A percentile compares a stretch with the other conserved stretches of the same genome.
Evolutionary conservation across 2,329 filamentous ascomycete species (phyloP).

Genomic region (Aspergillus amoenus): DNA sequence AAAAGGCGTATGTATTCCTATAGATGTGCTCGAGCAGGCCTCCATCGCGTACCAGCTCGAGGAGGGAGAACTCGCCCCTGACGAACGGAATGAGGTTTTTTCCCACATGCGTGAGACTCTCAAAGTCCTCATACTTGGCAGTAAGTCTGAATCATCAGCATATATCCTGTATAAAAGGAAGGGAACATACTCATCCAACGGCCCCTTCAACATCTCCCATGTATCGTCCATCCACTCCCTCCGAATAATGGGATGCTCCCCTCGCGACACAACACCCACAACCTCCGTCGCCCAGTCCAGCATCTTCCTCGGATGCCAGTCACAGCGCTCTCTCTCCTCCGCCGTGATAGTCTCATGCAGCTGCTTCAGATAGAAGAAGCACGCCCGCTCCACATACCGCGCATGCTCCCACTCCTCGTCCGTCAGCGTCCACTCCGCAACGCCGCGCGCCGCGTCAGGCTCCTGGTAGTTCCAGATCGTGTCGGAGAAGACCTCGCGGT

Average conservation of each 20-base stretch:
- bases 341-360: not conserved
- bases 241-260: not conserved
- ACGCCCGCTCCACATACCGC: not conserved
- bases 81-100: not conserved
- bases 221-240: not conserved
- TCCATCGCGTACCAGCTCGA: not conserved
- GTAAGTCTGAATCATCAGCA: not conserved
- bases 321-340: not conserved
- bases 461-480: not conserved
- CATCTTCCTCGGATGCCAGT: not conserved
- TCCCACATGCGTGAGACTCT: not conserved
- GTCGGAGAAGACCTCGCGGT: not conserved
- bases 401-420: not conserved
- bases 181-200: not conserved
- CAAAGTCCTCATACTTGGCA: not conserved
- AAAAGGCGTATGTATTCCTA: slow-evolving; percentile 22
- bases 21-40: not conserved
- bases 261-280: not conserved
- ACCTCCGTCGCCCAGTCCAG: not conserved
- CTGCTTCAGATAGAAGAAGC: not conserved
- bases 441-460: not conserved
- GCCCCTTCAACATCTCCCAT: not conserved
- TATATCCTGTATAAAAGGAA: not conserved
- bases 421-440: not conserved
- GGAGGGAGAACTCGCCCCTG: not conserved